Evolutionary conservation across 768 basidiomycete species (phyloP).

Genomic region (Trametopsis cervina): DNA sequence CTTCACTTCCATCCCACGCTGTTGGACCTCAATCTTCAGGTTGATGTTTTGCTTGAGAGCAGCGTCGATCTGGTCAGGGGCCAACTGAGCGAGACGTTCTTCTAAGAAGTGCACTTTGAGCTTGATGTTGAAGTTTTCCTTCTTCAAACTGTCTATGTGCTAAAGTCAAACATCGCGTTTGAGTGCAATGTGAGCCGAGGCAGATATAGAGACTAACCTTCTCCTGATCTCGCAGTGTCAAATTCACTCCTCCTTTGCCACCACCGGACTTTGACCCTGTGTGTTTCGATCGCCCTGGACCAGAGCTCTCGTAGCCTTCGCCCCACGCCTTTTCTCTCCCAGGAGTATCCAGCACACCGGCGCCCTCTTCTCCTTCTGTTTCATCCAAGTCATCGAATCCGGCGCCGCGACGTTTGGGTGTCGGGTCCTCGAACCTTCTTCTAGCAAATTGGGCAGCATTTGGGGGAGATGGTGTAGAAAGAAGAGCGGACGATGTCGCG

Average conservation of each 20-base stretch:
- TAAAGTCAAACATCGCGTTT: too few species aligned
- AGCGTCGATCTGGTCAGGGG: constrained; percentile 88
- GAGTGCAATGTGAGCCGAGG: not conserved
- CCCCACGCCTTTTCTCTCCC: constrained; percentile 33
- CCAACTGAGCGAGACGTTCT: constrained; percentile 83
- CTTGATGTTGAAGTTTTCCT: constrained; percentile 96
- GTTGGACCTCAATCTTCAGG: constrained; percentile 88
- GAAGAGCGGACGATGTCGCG: constrained; percentile 41
- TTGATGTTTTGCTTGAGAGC: constrained; percentile 89
- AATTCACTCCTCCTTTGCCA: constrained; percentile 26
- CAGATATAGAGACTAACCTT: constrained; percentile 60
- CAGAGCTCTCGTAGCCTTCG: constrained; percentile 10
- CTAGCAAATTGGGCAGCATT: constrained; percentile 26
- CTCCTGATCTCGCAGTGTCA: constrained; percentile 93
- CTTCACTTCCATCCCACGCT: constrained; percentile 86
- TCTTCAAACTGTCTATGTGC: constrained; percentile 94
- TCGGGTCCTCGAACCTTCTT: constrained; percentile 34
- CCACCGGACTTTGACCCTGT: constrained; percentile 3
- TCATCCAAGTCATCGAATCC: constrained; percentile 27
- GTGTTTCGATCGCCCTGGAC: constrained; percentile 13
- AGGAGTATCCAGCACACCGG: constrained; percentile 47
- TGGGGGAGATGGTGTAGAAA: constrained; percentile 46
- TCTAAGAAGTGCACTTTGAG: constrained; percentile 94
- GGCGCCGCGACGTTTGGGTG: constrained; percentile 30
- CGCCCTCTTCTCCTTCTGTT: constrained; percentile 24